These are phyloP conservation scores for Pistacia vera DNA, from an alignment of 345 rosid genomes.

Conservation along the genomic window DNA sequence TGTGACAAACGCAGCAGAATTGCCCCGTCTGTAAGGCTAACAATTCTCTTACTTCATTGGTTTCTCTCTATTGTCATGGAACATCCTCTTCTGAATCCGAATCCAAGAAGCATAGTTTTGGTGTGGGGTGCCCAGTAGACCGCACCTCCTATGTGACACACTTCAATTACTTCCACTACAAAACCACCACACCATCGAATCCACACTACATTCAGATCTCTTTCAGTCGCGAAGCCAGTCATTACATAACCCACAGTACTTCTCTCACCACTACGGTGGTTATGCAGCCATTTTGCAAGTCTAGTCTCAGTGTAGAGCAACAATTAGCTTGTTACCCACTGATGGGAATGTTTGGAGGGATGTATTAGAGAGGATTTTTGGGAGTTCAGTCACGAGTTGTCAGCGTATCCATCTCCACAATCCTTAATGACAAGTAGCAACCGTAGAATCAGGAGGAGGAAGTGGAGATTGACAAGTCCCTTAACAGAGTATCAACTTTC, in stretches of 20 bases:
- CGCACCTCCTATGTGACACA: conserved; percentile 34
- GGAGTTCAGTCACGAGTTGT: conserved; percentile 50
- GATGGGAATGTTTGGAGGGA: conserved; percentile 67
- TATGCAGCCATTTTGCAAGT: conserved; percentile 36
- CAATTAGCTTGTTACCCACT: conserved; percentile 47
- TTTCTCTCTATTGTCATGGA: conserved; percentile 90
- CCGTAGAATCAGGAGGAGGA: conserved; percentile 72
- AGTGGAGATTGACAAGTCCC: conserved; percentile 64
- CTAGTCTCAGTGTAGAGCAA: conserved; percentile 44
- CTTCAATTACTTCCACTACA: conserved; percentile 6
- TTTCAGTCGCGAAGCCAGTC: conserved; percentile 24
- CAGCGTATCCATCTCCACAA: conserved; percentile 44
- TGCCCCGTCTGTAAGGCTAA: conserved; percentile 92
- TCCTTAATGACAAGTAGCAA: conserved; percentile 34
- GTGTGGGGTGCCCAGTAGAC: conserved; percentile 65
- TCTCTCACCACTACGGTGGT: conserved; percentile 34
- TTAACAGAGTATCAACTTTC: conserved; percentile 73
- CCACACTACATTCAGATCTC: conserved; percentile 25
- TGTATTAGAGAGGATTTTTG: conserved; percentile 52
- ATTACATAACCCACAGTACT: conserved; percentile 32
- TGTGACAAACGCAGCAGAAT: conserved; percentile 39
- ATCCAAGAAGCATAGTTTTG: conserved; percentile 30
- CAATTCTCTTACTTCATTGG: conserved; percentile 61
- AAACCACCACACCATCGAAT: conserved; percentile 24
- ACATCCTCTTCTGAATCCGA: conserved; percentile 39